Conservation (phyloP, 2,329 filamentous ascomycete species). For the Fusarium hostae region DNA sequence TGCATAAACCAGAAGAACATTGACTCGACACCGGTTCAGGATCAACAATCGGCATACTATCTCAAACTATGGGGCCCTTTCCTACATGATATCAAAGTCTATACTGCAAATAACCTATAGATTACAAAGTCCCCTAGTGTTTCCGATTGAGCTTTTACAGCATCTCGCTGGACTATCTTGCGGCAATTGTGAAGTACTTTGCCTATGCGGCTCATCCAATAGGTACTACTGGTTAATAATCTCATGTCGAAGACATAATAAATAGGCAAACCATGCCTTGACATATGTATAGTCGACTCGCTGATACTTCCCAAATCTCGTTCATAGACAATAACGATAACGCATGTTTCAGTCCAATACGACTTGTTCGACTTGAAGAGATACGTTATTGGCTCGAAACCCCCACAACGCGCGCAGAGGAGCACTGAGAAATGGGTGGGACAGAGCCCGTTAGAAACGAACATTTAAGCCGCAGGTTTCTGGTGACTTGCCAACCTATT, state of each 20-base stretch:
- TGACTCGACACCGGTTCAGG: not conserved
- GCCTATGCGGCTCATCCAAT: not conserved
- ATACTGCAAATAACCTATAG: not conserved
- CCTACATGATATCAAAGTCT: not conserved
- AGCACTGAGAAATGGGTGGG: conserved; percentile 27
- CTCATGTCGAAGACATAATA: not conserved
- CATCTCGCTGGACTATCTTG: not conserved
- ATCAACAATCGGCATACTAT: not conserved
- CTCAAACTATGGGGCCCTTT: too few relatives aligned
- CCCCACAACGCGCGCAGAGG: conserved; percentile 31
- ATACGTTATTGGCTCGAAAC: conserved; percentile 36
- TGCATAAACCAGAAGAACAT: not conserved
- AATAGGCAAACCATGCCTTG: not conserved
- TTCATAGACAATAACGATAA: not conserved
- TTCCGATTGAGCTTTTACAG: not conserved
- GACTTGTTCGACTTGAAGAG: not conserved
- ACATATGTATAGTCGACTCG: not conserved
- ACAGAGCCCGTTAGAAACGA: conserved; percentile 19
- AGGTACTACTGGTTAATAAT: too few relatives aligned
- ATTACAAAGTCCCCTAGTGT: not conserved
- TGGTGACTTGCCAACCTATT: conserved; percentile 8
- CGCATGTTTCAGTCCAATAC: conserved; percentile 10
- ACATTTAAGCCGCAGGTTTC: conserved; percentile 19
- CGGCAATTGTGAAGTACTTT: not conserved
- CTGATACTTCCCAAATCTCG: not conserved